These are phyloP conservation scores for Rhododendron vialii DNA, from an alignment of 148 eudicot species.

Conservation along the genomic window DNA sequence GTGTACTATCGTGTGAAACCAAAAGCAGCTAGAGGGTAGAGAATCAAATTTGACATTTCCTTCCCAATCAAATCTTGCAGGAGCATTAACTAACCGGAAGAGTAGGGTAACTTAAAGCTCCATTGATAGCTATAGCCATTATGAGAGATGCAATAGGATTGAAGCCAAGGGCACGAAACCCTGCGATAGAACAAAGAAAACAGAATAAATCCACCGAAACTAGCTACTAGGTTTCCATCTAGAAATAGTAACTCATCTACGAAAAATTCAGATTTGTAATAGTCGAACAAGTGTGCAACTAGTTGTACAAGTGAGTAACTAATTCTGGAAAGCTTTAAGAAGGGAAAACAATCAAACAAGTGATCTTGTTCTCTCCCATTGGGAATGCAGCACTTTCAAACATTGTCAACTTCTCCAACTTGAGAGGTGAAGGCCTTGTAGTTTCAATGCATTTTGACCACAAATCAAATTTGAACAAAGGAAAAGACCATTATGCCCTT, in stretches of 20 bases:
- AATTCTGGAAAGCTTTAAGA: not conserved
- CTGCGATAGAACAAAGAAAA: conserved; percentile 21
- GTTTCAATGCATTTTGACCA: not conserved
- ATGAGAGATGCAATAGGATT: conserved; percentile 48
- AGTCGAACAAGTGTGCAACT: not conserved
- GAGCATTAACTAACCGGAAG: conserved; percentile 59
- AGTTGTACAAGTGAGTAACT: not conserved
- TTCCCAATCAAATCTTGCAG: not conserved
- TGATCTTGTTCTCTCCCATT: not conserved
- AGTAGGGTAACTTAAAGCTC: conserved; percentile 65
- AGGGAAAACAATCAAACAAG: not conserved
- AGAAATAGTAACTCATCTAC: not conserved
- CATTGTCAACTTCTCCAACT: not conserved
- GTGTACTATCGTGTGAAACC: not conserved
- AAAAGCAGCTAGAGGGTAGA: not conserved
- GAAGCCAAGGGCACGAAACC: conserved; percentile 68
- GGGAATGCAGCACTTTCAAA: not conserved
- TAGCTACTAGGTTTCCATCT: not conserved
- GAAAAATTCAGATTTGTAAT: not conserved
- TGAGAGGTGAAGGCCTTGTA: not conserved
- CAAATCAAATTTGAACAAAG: not conserved
- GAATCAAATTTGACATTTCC: not conserved
- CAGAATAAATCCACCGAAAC: not conserved
- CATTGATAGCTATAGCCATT: conserved; percentile 45
- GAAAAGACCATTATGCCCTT: not conserved